A percentile compares a stretch with the other conserved stretches of the same genome.
These are phyloP conservation scores for Quercus mongolica DNA, from an alignment of 306 rosid species.

Conservation along the genomic window DNA sequence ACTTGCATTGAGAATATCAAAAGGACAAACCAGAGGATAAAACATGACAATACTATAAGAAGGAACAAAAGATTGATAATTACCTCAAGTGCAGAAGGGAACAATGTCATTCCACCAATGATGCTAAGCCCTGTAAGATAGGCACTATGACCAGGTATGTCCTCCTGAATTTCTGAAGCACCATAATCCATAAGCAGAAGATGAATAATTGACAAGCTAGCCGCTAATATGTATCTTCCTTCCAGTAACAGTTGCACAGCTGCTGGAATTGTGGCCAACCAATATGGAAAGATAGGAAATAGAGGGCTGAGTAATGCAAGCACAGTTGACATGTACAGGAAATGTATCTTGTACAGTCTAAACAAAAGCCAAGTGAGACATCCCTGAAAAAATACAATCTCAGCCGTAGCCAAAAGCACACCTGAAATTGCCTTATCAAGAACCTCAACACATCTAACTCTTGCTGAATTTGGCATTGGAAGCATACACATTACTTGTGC, in stretches of 20 bases:
- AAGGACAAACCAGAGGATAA: not conserved
- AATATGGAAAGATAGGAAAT: conserved; percentile 75
- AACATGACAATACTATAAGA: not conserved
- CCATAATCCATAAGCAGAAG: conserved; percentile 84
- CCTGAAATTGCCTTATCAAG: conserved; percentile 91
- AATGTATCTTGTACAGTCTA: conserved; percentile 71
- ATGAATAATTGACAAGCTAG: conserved; percentile 53
- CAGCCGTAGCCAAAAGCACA: conserved; percentile 85
- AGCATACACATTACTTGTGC: conserved; percentile 81
- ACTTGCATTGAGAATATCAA: not conserved
- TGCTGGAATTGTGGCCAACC: conserved; percentile 84
- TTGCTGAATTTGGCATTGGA: conserved; percentile 60
- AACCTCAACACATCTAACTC: conserved; percentile 84
- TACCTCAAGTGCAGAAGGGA: conserved; percentile 93
- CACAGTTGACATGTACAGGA: conserved; percentile 84
- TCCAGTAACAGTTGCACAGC: conserved; percentile 76
- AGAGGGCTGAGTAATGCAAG: conserved; percentile 77
- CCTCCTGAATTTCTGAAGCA: conserved; percentile 76
- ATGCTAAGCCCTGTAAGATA: conserved; percentile 94
- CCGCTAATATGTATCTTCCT: conserved; percentile 70
- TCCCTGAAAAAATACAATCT: conserved; percentile 85
- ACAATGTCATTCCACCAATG: conserved; percentile 95
- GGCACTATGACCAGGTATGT: conserved; percentile 82
- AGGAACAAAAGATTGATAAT: not conserved
- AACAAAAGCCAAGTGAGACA: conserved; percentile 92